phyloP scores from a whole-genome alignment of 2,329 filamentous ascomycete species.

The Trichoderma brevicompactum region DNA sequence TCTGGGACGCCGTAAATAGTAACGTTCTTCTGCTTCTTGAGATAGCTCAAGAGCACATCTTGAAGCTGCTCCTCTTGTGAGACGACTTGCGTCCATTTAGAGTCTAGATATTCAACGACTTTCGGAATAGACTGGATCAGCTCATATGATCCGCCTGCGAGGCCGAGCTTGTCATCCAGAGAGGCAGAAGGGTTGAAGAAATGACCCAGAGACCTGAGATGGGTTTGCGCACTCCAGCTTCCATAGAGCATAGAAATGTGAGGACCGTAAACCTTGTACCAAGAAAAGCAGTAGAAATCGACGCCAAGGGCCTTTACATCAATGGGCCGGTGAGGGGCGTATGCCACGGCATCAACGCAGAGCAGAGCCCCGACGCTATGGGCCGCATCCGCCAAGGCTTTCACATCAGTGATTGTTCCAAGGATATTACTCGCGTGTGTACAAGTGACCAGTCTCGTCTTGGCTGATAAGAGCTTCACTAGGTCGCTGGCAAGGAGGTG shows the following conservation, averaged over 20 bases:
- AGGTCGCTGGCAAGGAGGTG: slow-evolving; percentile 63
- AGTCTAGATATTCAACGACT: slow-evolving; percentile 64
- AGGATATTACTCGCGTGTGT: slow-evolving; percentile 77
- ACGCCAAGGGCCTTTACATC: slow-evolving; percentile 71
- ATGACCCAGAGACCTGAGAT: slow-evolving; percentile 62
- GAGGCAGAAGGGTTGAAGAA: slow-evolving; percentile 67
- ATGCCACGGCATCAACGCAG: slow-evolving; percentile 76
- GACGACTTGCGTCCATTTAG: slow-evolving; percentile 57
- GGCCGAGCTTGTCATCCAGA: slow-evolving; percentile 68
- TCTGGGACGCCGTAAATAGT: slow-evolving; percentile 63
- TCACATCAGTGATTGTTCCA: slow-evolving; percentile 69
- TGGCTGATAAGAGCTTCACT: slow-evolving; percentile 60
- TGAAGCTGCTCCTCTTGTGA: slow-evolving; percentile 66
- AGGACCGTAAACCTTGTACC: slow-evolving; percentile 84
- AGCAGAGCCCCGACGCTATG: slow-evolving; percentile 60
- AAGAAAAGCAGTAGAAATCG: slow-evolving; percentile 78
- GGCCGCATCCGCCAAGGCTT: slow-evolving; percentile 58
- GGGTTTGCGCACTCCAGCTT: slow-evolving; percentile 57
- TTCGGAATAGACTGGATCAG: slow-evolving; percentile 64
- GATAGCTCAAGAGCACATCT: slow-evolving; percentile 60
- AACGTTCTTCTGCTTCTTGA: slow-evolving; percentile 56
- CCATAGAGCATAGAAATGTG: slow-evolving; percentile 75
- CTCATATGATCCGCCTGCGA: slow-evolving; percentile 74
- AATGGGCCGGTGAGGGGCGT: slow-evolving; percentile 71
- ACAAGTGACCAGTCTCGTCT: slow-evolving; percentile 71